Base-by-base conservation (phyloP, 2,329 filamentous ascomycete species). In the Neophaeococcomyces aloes region DNA sequence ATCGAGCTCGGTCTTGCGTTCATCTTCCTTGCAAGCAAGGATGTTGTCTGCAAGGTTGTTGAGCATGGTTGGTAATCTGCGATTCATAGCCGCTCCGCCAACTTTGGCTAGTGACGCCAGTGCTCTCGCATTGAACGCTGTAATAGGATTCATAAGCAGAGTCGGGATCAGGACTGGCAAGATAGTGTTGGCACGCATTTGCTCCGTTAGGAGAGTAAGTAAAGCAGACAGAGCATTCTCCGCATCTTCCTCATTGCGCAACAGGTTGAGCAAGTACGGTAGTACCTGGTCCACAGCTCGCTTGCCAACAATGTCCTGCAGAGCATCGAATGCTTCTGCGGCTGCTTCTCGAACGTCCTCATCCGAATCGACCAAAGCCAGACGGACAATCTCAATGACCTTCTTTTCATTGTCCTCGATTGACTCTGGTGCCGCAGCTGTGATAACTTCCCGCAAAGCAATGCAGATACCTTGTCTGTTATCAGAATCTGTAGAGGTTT, bases 381-480 rank as follows among this genome's bases (percentile, higher is more conserved):
- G 87, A 41, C 91, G 83, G 37, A 98, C 86, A 45, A 96, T 89
- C 13, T 87, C 87, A 53, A 96, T 93, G 48, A 98, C 77, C 2
- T 83, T 88, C 72, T 91, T 91, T 61, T 98, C 89, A 59, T 95
- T 88, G 51, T 94, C 87, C 60, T 94, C 87, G 33, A 98, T 72
- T 29, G 87, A 81, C 48, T 98, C 91, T 23, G 82, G 77, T 4
- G 87, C 84, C 15, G 91, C 87, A 39, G 91, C 89, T 13, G 81
- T 76, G 52, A 98, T 94, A 44, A 98, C 78, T 63, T 98, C 93
- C 56, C 86, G 84, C 50, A 98, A 74, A 29, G 93, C 91, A 60
- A 98, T 86, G 63, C 91, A 96, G 52, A 98, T 98, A 64, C 91
- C 91, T 65, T 98, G 88, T 66, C 86, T 91, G 49, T 89, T 83